These are phyloP conservation scores for Camelina laxa DNA, from an alignment of 345 rosid species.

Conservation along the genomic window DNA sequence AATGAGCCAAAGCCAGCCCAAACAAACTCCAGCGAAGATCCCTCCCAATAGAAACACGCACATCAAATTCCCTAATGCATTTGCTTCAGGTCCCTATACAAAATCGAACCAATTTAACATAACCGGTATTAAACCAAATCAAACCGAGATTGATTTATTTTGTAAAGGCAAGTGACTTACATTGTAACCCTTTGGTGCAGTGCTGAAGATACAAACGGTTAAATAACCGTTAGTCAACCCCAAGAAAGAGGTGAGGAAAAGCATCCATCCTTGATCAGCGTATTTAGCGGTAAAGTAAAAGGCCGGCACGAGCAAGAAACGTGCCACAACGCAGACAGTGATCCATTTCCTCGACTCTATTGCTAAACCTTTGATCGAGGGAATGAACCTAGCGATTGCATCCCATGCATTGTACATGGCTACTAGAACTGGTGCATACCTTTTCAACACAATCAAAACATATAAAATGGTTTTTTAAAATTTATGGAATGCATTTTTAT, in stretches of 20 bases:
- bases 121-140: slow-evolving; percentile 6
- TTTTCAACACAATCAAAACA: slow-evolving; percentile 36
- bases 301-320: slow-evolving; percentile 65
- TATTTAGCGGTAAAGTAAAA: slow-evolving; percentile 81
- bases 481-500: neutral
- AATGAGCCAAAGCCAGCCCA: slow-evolving; percentile 50
- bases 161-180: slow-evolving; percentile 47
- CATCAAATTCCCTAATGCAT: slow-evolving; percentile 44
- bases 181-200: slow-evolving; percentile 87
- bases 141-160: neutral
- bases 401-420: slow-evolving; percentile 77
- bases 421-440: slow-evolving; percentile 78
- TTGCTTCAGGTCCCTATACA: slow-evolving; percentile 43
- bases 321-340: slow-evolving; percentile 47
- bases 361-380: slow-evolving; percentile 52
- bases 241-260: slow-evolving; percentile 69
- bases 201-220: slow-evolving; percentile 76
- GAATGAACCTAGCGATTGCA: slow-evolving; percentile 65
- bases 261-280: slow-evolving; percentile 90
- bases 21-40: slow-evolving; percentile 42
- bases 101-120: neutral
- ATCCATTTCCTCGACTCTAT: slow-evolving; percentile 70
- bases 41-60: slow-evolving; percentile 45
- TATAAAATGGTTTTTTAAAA: neutral
- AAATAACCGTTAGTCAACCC: slow-evolving; percentile 78